Conservation (phyloP, 1,284 basidiomycete species). For the Ceratobasidium sp. region DNA sequence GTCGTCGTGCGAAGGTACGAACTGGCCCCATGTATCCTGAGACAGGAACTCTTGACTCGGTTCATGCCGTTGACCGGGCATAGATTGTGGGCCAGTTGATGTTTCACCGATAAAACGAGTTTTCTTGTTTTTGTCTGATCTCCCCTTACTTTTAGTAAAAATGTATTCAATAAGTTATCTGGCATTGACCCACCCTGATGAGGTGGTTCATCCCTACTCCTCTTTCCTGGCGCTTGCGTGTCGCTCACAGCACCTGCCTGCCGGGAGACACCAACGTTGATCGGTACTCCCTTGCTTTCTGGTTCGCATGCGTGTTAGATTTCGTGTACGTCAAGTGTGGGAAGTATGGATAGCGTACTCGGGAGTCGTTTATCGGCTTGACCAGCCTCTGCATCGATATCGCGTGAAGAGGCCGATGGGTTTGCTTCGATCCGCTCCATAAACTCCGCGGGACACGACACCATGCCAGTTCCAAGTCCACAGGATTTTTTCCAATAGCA, state of each 20-base stretch:
- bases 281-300: neutral
- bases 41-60: neutral
- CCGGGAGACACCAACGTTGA: constrained; percentile 3
- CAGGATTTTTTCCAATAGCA: constrained; percentile 30
- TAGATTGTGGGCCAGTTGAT: neutral
- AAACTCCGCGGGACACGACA: neutral
- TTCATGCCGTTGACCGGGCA: neutral
- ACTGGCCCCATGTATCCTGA: neutral
- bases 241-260: neutral
- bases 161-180: neutral
- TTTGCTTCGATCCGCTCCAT: neutral
- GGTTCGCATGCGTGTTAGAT: neutral
- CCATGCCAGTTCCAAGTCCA: neutral
- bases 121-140: neutral
- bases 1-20: neutral
- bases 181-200: neutral
- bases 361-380: neutral
- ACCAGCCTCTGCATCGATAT: neutral
- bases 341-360: neutral
- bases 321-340: neutral
- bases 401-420: neutral
- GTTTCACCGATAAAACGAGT: neutral
- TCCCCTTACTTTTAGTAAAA: neutral
- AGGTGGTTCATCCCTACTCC: neutral
- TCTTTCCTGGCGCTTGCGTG: neutral